Evolutionary conservation across 257 asterid species (phyloP).

Genomic region (Solanum pennellii): DNA sequence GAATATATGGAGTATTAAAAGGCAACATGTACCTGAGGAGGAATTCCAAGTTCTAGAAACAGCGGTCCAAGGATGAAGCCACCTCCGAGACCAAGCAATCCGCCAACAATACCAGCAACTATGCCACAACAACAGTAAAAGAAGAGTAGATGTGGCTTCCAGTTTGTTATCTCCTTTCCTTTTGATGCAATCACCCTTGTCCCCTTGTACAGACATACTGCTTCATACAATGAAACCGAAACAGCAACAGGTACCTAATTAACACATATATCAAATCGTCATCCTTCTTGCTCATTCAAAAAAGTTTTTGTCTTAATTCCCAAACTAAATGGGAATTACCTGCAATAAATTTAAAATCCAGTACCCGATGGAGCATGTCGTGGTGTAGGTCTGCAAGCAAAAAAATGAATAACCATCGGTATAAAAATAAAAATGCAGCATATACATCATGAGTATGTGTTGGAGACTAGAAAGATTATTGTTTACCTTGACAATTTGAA

Average conservation of each 20-base stretch:
- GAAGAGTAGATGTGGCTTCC: slow-evolving; percentile 19
- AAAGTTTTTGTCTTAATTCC: neutral
- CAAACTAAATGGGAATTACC: slow-evolving; percentile 2
- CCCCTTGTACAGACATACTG: slow-evolving; percentile 13
- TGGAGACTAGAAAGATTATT: neutral
- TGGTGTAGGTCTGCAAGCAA: slow-evolving; percentile 21
- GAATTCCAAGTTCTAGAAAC: slow-evolving; percentile 25
- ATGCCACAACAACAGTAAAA: slow-evolving; percentile 23
- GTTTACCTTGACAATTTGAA: slow-evolving; percentile 22
- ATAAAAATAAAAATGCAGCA: neutral
- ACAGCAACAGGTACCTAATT: slow-evolving; percentile 19
- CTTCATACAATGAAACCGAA: slow-evolving; percentile 23
- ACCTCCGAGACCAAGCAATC: slow-evolving; percentile 29
- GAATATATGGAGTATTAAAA: neutral
- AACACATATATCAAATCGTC: neutral
- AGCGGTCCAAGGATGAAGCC: slow-evolving; percentile 30
- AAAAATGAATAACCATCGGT: neutral
- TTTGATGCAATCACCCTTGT: slow-evolving; percentile 18
- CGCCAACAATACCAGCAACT: slow-evolving; percentile 28
- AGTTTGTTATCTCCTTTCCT: slow-evolving; percentile 17
- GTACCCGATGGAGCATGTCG: slow-evolving; percentile 18
- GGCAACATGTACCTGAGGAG: slow-evolving; percentile 18
- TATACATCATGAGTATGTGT: neutral
- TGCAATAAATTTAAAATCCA: slow-evolving; percentile 27
- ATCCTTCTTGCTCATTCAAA: neutral